Evolutionary conservation across 2,329 filamentous ascomycete species (phyloP), one percentile per base, ranked within the genome.

Genomic region (Exophiala alcalophila): DNA sequence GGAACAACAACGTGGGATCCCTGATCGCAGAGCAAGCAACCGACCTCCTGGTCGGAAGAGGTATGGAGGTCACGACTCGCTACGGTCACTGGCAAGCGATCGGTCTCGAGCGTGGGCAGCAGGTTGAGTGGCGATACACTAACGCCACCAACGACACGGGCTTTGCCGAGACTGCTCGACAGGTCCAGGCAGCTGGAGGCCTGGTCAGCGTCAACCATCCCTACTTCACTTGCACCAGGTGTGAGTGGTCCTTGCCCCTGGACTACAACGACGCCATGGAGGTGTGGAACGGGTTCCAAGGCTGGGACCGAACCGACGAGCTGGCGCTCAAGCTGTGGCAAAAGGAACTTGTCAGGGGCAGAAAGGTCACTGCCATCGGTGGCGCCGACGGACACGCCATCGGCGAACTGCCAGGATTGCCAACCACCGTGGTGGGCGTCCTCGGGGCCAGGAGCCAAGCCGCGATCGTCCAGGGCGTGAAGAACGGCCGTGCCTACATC

Each of bases 21-120:
- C 44, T 35, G 36, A 47, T 45, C 24, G 41, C 49, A n/a, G 25
- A 39, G 2, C 35, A 52, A 7, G 54, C 53, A 11, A 47, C 51
- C 4, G 34, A 50, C 20, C 38, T 57, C 4, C 46, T 57, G 9
- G 35, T 57, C 30, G 45, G 54, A 15, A 44, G 55, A n/a, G 55
- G 47, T 6, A 57, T 57, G 27, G 55, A 57, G 26, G 55, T 57
- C 5, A 57, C 55, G 5, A 57, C 55, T 5, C 47, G 54, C 6
- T 34, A 46, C 18, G 54, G 54, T 10, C 53, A 57, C 28, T 57
- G 54, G 54, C 52, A 57, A 32, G 54, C 54, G 10, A 42, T 54
- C n/a, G 54, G 54, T 2, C 46, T 57, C n/a, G 47, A 54, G 33
- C 42, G 38, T 8, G 41, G 39, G 5, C 52, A 54, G 35, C 34